phyloP scores from a whole-genome alignment of 208 protist genomes.

The Wallacemonas sp. region DNA sequence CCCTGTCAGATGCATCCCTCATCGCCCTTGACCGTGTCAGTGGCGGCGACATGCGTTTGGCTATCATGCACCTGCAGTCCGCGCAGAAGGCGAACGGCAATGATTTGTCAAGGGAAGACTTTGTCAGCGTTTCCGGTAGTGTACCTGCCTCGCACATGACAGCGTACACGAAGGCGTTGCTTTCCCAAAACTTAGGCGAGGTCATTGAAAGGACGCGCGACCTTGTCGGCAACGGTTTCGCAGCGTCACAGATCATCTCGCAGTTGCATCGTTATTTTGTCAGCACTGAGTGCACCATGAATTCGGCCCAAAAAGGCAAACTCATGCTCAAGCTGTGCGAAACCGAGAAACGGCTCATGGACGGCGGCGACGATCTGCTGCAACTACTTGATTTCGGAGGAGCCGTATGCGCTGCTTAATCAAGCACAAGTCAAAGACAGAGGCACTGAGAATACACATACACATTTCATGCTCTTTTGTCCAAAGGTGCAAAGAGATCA shows the following conservation, averaged over 20 bases:
- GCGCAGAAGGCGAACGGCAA: slow-evolving; percentile 78
- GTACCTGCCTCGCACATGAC: slow-evolving; percentile 69
- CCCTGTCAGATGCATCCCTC: slow-evolving; percentile 59
- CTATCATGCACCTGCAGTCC: slow-evolving; percentile 96
- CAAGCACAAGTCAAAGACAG: not conserved
- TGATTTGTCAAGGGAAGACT: slow-evolving; percentile 77
- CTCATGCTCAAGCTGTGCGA: slow-evolving; percentile 79
- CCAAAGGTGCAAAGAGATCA: not conserved
- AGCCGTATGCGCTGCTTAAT: slow-evolving; percentile 31
- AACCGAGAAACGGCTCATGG: slow-evolving; percentile 72
- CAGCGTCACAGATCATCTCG: slow-evolving; percentile 65
- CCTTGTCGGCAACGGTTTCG: slow-evolving; percentile 71
- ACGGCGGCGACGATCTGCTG: slow-evolving; percentile 84
- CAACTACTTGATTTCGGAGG: slow-evolving; percentile 86
- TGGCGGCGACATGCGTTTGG: slow-evolving; percentile 96
- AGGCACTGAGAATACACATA: not conserved
- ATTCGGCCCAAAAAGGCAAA: slow-evolving; percentile 55
- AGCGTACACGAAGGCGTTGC: slow-evolving; percentile 53
- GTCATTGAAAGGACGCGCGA: slow-evolving; percentile 56
- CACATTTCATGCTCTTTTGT: slow-evolving; percentile 8
- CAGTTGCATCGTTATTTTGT: slow-evolving; percentile 83
- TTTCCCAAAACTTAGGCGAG: slow-evolving; percentile 49
- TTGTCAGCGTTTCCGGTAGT: slow-evolving; percentile 83
- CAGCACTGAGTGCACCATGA: slow-evolving; percentile 48
- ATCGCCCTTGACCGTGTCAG: slow-evolving; percentile 82